Evolutionary conservation across 805 yeast genomes (phyloP).

Genomic region (Cyberlindnera galapagoensis): DNA sequence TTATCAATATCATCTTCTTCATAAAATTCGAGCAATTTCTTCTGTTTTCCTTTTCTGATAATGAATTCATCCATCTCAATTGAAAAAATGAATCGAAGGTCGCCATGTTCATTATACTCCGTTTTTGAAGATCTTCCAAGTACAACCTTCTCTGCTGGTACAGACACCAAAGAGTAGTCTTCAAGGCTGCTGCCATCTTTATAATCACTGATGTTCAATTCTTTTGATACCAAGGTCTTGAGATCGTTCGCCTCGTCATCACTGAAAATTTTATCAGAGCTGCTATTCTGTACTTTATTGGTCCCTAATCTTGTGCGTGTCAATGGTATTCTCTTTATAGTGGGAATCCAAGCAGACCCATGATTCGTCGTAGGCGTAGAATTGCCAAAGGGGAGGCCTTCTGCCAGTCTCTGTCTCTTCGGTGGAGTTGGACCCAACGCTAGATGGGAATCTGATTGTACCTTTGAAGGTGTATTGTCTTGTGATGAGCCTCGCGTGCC

Average conservation of each 20-base stretch:
- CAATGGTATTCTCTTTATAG: too few species aligned
- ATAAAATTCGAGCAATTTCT: background rate
- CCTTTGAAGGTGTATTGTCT: too few species aligned
- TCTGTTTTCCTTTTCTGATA: background rate
- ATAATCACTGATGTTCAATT: slow-evolving; percentile 1
- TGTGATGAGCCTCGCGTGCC: too few species aligned
- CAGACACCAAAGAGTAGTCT: background rate
- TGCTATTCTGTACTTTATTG: too few species aligned
- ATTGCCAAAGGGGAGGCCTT: too few species aligned
- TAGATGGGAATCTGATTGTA: too few species aligned
- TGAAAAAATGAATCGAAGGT: background rate
- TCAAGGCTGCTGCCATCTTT: background rate
- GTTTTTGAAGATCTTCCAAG: slow-evolving; percentile 2
- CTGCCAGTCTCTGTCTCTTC: too few species aligned
- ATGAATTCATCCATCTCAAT: background rate
- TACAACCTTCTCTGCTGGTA: slow-evolving; percentile 2
- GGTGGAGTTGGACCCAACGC: too few species aligned
- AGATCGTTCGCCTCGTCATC: slow-evolving; percentile 10
- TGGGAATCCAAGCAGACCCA: too few species aligned
- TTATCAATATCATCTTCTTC: background rate
- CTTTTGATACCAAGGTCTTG: background rate
- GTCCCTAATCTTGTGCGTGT: too few species aligned
- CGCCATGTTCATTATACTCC: slow-evolving; percentile 1
- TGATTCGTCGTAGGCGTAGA: too few species aligned
- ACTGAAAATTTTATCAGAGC: slow-evolving; percentile 4